These are phyloP conservation scores for Cladophialophora psammophila DNA, from an alignment of 2,329 filamentous ascomycete genomes.

Conservation along the genomic window DNA sequence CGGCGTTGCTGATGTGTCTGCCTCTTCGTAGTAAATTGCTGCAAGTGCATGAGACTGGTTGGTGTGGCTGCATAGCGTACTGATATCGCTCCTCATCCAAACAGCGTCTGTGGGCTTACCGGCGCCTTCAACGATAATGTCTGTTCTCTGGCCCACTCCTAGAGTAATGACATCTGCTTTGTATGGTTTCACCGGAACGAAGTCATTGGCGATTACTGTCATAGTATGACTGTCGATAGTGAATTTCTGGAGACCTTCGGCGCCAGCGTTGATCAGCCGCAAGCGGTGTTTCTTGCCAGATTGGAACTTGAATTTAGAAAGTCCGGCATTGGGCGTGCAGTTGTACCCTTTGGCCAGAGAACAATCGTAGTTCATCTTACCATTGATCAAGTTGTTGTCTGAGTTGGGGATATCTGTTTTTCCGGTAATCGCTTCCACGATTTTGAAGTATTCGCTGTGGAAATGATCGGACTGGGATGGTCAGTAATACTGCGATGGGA, in stretches of 20 bases:
- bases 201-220: conserved; percentile 53
- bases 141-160: conserved; percentile 62
- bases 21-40: conserved; percentile 40
- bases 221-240: conserved; percentile 47
- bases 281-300: conserved; percentile 49
- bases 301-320: conserved; percentile 40
- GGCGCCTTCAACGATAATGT: conserved; percentile 43
- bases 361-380: conserved; percentile 40
- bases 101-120: conserved; percentile 41
- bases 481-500: conserved; percentile 24
- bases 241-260: conserved; percentile 48
- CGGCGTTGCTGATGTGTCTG: conserved; percentile 32
- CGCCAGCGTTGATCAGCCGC: conserved; percentile 51
- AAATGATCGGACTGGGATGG: conserved; percentile 9
- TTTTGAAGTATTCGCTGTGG: conserved; percentile 34
- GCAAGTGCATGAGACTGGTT: conserved; percentile 38
- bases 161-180: conserved; percentile 67
- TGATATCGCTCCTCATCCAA: conserved; percentile 49
- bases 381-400: conserved; percentile 40
- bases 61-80: conserved; percentile 22
- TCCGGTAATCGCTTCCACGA: conserved; percentile 28
- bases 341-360: conserved; percentile 20
- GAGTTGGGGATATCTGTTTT: conserved; percentile 27
- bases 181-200: conserved; percentile 57
- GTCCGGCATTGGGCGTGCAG: conserved; percentile 37